Base-by-base conservation (phyloP, 306 rosid genomes). In the Malus fusca region DNA sequence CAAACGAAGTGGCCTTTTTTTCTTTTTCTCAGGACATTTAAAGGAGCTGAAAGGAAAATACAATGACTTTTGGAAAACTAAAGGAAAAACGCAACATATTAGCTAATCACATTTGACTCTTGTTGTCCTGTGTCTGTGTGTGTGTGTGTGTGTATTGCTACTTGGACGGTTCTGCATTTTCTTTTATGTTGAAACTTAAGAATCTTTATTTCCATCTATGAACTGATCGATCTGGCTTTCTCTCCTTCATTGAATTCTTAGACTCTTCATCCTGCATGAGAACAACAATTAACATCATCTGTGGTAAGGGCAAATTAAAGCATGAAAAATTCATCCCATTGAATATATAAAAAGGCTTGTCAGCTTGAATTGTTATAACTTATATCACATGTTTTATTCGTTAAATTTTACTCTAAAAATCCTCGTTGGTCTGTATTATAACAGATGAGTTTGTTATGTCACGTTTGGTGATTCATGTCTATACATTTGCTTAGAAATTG, bases 241-340 rank as follows among this genome's bases (percentile, higher is more conserved):
- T 72, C 48, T 11, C n/a, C 14, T 28, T 70, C 83, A 85, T 40
- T 78, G 69, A 31, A 86, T 13, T 42, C 72, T 83, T 66, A 83
- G 69, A 64, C 84, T 73, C 77, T 69, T 86, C 71, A 86, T 25
- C 76, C 87, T 86, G 85, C 87, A 77, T 12, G 46, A 4, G 42
- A 44, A 51, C 6, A 53, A 15, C 1, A 37, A 71, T 19, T 7
- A 26, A 23, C 7, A 61, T 51, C 55, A 51, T 51, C 3, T 15
- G 21, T 5, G 55, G 21, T 15, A 15, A 18, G 55, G 55, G 55
- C 21, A 0, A 15, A 42, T 42, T 42, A 42, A 48, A 5, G 55
- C 55, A 48, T 14, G 53, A 48, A 48, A 48, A 17, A 48, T 15
- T 48, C 55, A 48, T 48, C 55, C 18, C 55, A 14, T 4, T 2